Evolutionary conservation across 2,329 filamentous ascomycete species (phyloP).

Genomic region (Coniochaeta hoffmannii): DNA sequence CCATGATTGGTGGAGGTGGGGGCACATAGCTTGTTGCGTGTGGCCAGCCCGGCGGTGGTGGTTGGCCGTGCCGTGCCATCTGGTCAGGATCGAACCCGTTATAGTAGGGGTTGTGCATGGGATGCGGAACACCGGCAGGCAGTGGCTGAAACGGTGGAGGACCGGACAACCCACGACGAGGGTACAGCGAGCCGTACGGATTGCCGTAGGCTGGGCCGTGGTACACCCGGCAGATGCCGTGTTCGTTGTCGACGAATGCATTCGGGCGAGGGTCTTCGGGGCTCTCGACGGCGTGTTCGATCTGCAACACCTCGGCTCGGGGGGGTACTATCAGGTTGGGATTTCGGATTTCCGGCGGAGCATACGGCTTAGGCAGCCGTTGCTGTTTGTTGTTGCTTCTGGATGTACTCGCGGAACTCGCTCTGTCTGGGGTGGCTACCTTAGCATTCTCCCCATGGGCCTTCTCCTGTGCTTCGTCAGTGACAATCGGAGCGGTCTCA

Average conservation of each 20-base stretch:
- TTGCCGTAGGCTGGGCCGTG: slow-evolving; percentile 50
- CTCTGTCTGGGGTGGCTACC: not conserved
- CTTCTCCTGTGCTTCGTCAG: slow-evolving; percentile 2
- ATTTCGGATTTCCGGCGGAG: slow-evolving; percentile 22
- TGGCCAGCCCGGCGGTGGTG: not conserved
- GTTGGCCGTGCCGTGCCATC: not conserved
- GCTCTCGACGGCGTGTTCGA: slow-evolving; percentile 48
- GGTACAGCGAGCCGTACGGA: slow-evolving; percentile 38
- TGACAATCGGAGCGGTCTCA: not conserved
- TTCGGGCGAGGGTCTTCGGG: slow-evolving; percentile 49
- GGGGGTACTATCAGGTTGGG: slow-evolving; percentile 41
- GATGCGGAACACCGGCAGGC: slow-evolving; percentile 35
- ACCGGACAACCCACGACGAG: slow-evolving; percentile 23
- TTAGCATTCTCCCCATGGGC: slow-evolving; percentile 3
- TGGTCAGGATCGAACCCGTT: slow-evolving; percentile 23
- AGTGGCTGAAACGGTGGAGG: slow-evolving; percentile 16
- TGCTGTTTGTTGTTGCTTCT: not conserved
- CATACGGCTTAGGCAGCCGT: slow-evolving; percentile 1
- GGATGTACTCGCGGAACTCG: slow-evolving; percentile 2
- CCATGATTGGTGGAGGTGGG: not conserved
- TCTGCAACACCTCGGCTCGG: slow-evolving; percentile 40
- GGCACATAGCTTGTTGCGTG: not conserved
- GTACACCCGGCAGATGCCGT: slow-evolving; percentile 48
- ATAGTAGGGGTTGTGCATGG: slow-evolving; percentile 33
- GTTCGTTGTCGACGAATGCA: slow-evolving; percentile 47